phyloP scores from a whole-genome alignment of 768 basidiomycete genomes.

The Russula ochroleuca region DNA sequence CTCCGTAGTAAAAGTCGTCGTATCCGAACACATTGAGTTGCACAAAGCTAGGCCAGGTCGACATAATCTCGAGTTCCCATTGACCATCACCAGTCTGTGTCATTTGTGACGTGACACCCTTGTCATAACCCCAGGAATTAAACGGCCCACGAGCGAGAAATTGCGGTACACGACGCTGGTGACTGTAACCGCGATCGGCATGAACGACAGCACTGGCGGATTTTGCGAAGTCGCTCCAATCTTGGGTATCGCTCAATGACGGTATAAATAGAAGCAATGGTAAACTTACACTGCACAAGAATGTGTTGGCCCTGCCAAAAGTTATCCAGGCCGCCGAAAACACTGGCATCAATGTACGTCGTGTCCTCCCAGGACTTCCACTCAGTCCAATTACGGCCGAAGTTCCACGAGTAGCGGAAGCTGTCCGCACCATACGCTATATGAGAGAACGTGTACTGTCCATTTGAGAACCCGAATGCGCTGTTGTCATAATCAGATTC shows the following conservation, averaged over 20 bases:
- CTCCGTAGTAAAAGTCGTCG: constrained; percentile 92
- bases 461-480: constrained; percentile 54
- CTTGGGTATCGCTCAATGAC: constrained; percentile 36
- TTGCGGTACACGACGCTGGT: constrained; percentile 76
- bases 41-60: constrained; percentile 83
- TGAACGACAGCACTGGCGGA: constrained; percentile 69
- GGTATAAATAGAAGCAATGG: not conserved
- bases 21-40: constrained; percentile 90
- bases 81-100: constrained; percentile 53
- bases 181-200: constrained; percentile 61
- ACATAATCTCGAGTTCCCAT: constrained; percentile 89
- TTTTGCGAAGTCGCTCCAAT: constrained; percentile 69
- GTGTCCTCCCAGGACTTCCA: constrained; percentile 79
- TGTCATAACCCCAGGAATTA: constrained; percentile 90
- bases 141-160: constrained; percentile 84
- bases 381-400: constrained; percentile 75
- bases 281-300: constrained; percentile 76
- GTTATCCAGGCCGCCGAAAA: constrained; percentile 45
- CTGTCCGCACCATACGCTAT: constrained; percentile 80
- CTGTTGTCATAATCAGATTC: constrained; percentile 67
- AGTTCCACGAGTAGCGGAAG: constrained; percentile 85
- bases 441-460: constrained; percentile 74
- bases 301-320: constrained; percentile 86
- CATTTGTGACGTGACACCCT: constrained; percentile 72
- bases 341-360: constrained; percentile 55